phyloP scores from a whole-genome alignment of 1,284 basidiomycete genomes.

The Megacollybia platyphylla region DNA sequence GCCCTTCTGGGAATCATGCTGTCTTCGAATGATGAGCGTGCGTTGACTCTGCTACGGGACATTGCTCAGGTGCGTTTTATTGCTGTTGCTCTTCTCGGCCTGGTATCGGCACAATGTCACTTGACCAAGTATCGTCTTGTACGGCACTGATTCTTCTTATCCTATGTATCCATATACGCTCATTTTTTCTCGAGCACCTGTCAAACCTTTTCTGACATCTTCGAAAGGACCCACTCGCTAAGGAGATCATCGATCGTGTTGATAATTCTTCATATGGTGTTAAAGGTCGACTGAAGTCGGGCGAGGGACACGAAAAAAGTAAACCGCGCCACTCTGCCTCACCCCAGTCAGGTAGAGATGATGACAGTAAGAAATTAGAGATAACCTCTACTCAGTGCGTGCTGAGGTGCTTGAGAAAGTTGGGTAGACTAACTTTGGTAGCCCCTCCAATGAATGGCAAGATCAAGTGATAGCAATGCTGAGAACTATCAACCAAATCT shows the following conservation, averaged over 20 bases:
- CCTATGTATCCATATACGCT: neutral
- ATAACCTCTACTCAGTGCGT: constrained; percentile 7
- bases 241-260: constrained; percentile 64
- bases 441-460: constrained; percentile 75
- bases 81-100: no score
- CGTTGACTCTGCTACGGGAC: constrained; percentile 45
- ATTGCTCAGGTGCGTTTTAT: constrained; percentile 28
- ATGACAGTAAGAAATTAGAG: neutral
- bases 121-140: no score
- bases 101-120: no score
- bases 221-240: constrained; percentile 51
- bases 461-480: constrained; percentile 43
- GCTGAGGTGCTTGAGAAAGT: no score
- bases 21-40: constrained; percentile 50
- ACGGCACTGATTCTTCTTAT: no score
- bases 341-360: neutral
- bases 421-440: constrained; percentile 12
- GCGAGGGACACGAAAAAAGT: constrained; percentile 10
- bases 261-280: constrained; percentile 66
- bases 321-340: neutral
- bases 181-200: neutral
- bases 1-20: constrained; percentile 71
- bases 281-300: constrained; percentile 40
- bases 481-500: constrained; percentile 8
- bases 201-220: neutral